Percentiles rank a stretch among this genome's conserved stretches.
These are phyloP conservation scores for Perkinsus marinus DNA, from an alignment of 169 alveolate genomes.

Conservation along the genomic window DNA sequence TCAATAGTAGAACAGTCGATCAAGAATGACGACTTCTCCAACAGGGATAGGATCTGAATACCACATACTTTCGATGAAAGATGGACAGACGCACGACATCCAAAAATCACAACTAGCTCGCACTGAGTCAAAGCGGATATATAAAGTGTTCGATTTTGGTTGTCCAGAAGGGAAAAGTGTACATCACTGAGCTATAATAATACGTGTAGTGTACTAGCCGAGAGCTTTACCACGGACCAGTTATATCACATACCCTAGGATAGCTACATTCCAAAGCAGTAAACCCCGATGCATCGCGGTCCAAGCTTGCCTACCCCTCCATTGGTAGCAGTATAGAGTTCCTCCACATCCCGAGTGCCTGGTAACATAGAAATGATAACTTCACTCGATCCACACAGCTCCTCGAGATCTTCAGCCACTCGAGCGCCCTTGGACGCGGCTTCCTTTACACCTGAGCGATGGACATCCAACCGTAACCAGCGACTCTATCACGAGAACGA, in stretches of 20 bases:
- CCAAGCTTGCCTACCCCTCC: neutral
- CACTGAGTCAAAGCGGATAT: too few species aligned
- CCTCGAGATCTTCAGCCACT: neutral
- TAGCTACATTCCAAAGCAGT: too few species aligned
- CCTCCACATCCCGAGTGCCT: neutral
- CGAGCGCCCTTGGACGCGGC: neutral
- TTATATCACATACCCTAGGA: neutral
- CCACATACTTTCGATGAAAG: neutral
- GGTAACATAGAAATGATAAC: neutral
- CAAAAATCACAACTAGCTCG: too few species aligned
- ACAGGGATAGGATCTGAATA: neutral
- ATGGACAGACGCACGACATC: too few species aligned
- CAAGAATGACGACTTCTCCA: neutral
- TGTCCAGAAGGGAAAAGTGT: too few species aligned
- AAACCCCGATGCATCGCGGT: too few species aligned
- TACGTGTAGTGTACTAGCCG: too few species aligned
- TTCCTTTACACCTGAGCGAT: neutral
- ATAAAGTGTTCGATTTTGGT: too few species aligned
- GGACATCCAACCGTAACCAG: neutral
- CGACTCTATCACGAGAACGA: neutral
- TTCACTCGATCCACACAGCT: neutral
- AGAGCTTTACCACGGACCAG: too few species aligned
- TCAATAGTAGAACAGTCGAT: constrained; percentile 1
- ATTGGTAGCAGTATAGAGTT: neutral
- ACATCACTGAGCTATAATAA: too few species aligned